Evolutionary conservation across 768 basidiomycete genomes (phyloP).

Genomic region (Leccinum disarticulatum): DNA sequence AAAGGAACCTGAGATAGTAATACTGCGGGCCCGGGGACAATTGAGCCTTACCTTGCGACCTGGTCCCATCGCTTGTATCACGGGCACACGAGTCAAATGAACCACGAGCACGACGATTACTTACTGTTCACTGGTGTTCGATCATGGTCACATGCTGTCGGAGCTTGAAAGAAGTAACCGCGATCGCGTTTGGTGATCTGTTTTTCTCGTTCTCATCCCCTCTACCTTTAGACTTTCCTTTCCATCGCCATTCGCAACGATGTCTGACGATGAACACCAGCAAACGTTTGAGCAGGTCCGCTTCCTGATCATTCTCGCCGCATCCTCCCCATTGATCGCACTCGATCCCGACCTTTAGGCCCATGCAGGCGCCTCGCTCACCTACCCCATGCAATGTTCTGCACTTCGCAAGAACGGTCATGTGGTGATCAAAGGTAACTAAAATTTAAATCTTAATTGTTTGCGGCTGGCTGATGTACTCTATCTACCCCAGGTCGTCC

Average conservation of each 20-base stretch:
- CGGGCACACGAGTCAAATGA: slow-evolving; percentile 6
- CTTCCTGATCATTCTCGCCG: slow-evolving; percentile 10
- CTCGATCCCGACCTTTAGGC: slow-evolving; percentile 43
- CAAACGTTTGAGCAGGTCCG: slow-evolving; percentile 82
- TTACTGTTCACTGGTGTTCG: no score
- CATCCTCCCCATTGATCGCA: slow-evolving; percentile 15
- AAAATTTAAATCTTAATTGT: neutral
- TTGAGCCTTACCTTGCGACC: slow-evolving; percentile 69
- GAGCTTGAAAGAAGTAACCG: slow-evolving; percentile 40
- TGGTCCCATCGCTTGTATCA: slow-evolving; percentile 72
- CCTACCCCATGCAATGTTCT: slow-evolving; percentile 93
- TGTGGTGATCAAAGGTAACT: slow-evolving; percentile 89
- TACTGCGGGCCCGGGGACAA: neutral
- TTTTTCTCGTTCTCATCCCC: slow-evolving; percentile 23
- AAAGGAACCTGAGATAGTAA: neutral
- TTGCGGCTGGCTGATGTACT: neutral
- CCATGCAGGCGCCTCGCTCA: slow-evolving; percentile 71
- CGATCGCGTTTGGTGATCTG: slow-evolving; percentile 26
- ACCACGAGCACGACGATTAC: slow-evolving; percentile 33
- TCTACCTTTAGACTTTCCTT: slow-evolving; percentile 20
- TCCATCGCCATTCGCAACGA: slow-evolving; percentile 38
- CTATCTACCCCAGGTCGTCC: slow-evolving; percentile 59
- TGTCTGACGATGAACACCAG: slow-evolving; percentile 94
- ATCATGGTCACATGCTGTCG: slow-evolving; percentile 20
- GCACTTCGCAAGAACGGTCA: slow-evolving; percentile 90